These are phyloP conservation scores for Nitzschia inconspicua DNA, from an alignment of 108 stramenopile genomes.

Conservation along the genomic window DNA sequence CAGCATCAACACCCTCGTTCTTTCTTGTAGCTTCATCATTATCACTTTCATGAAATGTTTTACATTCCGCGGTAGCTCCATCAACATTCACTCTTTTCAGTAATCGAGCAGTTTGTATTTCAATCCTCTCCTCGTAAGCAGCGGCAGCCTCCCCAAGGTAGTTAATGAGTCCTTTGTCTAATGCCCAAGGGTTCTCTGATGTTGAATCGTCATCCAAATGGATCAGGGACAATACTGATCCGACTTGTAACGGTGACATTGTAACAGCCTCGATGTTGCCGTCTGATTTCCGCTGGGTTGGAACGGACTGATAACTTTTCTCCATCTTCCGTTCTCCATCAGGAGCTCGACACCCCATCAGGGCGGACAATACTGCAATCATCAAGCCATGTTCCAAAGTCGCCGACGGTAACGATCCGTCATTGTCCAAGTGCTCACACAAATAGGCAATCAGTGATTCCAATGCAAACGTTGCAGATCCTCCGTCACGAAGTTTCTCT, in stretches of 20 bases:
- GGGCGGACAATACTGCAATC: slow-evolving; percentile 53
- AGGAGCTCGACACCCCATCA: slow-evolving; percentile 18
- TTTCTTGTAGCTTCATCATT: neutral
- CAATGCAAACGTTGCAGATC: slow-evolving; percentile 20
- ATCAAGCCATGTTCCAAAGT: slow-evolving; percentile 37
- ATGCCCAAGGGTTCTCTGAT: slow-evolving; percentile 5
- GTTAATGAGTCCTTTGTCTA: slow-evolving; percentile 41
- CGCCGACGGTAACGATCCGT: slow-evolving; percentile 13
- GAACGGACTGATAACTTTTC: slow-evolving; percentile 2
- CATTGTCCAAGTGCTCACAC: slow-evolving; percentile 17
- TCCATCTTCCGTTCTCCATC: neutral
- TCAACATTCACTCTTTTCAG: slow-evolving; percentile 11
- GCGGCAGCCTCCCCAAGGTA: slow-evolving; percentile 73
- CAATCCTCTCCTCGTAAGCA: slow-evolving; percentile 67
- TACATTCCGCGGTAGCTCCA: neutral
- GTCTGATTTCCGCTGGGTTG: neutral
- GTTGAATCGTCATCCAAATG: slow-evolving; percentile 3
- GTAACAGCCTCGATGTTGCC: slow-evolving; percentile 13
- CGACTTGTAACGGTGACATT: slow-evolving; percentile 46
- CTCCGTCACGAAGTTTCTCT: too few relatives aligned
- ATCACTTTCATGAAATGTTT: neutral
- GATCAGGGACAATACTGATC: slow-evolving; percentile 41
- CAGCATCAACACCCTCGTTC: neutral
- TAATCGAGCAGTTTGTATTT: slow-evolving; percentile 61
- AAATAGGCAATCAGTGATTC: slow-evolving; percentile 58